Evolutionary conservation across 140 eudicot genomes (phyloP).

Genomic region (Oenanthe javanica): DNA sequence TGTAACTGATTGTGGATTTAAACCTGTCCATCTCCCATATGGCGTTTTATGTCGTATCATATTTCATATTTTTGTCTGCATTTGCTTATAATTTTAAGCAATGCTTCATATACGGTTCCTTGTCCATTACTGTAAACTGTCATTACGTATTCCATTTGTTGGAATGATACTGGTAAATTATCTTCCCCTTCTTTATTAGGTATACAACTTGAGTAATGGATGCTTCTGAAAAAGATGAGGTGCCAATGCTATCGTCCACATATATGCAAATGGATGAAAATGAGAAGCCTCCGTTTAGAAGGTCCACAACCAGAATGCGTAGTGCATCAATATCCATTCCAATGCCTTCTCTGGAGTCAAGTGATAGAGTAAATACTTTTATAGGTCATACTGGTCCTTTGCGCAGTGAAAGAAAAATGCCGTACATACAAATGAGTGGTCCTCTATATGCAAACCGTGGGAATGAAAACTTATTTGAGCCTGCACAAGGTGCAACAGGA

Average conservation of each 20-base stretch:
- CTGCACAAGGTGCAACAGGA: conserved; percentile 13
- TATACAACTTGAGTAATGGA: conserved; percentile 39
- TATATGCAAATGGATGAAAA: conserved; percentile 27
- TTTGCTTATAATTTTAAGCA: neutral
- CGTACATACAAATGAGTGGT: conserved; percentile 49
- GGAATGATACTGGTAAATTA: neutral
- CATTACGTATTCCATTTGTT: neutral
- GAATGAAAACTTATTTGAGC: conserved; percentile 20
- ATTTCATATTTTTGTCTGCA: neutral
- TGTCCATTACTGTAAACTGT: neutral
- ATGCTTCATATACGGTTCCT: neutral
- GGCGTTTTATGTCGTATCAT: neutral
- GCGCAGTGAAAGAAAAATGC: conserved; percentile 28
- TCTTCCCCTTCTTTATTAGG: conserved; percentile 24
- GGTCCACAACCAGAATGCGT: conserved; percentile 27
- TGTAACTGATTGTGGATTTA: neutral
- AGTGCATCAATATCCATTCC: conserved; percentile 71
- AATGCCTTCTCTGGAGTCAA: conserved; percentile 22
- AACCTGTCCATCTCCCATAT: neutral
- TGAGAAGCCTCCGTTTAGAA: conserved; percentile 20
- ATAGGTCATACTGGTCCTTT: conserved; percentile 45
- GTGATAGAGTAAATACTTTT: conserved; percentile 21
- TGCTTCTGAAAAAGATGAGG: conserved; percentile 44
- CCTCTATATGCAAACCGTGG: conserved; percentile 25
- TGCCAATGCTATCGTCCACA: conserved; percentile 11